Conservation (phyloP, 495 filamentous ascomycete species). For the Xylaria intraflava region DNA sequence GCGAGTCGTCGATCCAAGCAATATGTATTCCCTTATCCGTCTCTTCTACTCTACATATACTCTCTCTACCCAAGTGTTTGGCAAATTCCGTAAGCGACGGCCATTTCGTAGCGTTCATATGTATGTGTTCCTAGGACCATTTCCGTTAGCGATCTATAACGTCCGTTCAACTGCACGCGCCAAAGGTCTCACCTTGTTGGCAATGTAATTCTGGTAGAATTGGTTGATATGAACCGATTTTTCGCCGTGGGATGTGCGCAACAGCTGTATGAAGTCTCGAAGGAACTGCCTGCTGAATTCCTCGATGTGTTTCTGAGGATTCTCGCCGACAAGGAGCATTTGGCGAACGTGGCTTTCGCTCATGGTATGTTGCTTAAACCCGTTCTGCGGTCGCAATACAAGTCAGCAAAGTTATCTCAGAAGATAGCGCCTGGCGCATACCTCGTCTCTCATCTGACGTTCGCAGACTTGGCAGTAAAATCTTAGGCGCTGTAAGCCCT, state of each 20-base stretch:
- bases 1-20: conserved; percentile 83
- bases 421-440: neutral
- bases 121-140: conserved; percentile 57
- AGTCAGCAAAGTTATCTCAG: neutral
- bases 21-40: conserved; percentile 82
- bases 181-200: conserved; percentile 41
- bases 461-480: conserved; percentile 78
- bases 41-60: conserved; percentile 81
- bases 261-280: conserved; percentile 65
- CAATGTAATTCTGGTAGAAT: conserved; percentile 87
- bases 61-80: conserved; percentile 73
- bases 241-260: conserved; percentile 75
- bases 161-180: neutral
- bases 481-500: conserved; percentile 76
- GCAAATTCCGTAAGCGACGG: conserved; percentile 79
- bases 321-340: conserved; percentile 77
- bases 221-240: conserved; percentile 80
- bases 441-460: conserved; percentile 55
- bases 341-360: conserved; percentile 79
- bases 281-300: conserved; percentile 72
- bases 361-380: conserved; percentile 73
- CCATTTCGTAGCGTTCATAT: conserved; percentile 93
- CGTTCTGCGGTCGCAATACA: conserved; percentile 36
- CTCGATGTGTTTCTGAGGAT: conserved; percentile 71
- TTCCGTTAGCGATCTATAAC: neutral